Evolutionary conservation across 805 yeast species (phyloP), one percentile per base, ranked within the genome.

Genomic region (Pichia heedii): DNA sequence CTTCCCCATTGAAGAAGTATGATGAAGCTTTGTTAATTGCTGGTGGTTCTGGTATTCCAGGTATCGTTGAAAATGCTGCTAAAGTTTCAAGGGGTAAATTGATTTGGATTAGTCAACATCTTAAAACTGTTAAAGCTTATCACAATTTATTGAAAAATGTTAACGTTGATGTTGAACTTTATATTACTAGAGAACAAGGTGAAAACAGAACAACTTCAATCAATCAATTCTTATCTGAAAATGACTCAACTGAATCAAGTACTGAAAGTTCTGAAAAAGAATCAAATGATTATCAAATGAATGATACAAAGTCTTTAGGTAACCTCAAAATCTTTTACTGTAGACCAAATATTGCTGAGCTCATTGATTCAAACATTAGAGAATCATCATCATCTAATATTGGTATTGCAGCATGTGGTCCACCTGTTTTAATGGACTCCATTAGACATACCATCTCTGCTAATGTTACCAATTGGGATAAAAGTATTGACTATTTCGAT

Each of bases 11-110:
- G n/a, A 61, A 62, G 19, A 62, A 65, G 39, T 79, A 72, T 50
- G 71, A 75, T 37, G 68, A 71, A 42, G 69, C 74, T 5, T 61
- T 79, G 5, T 67, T 79, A 38, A 46, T 81, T 21, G 81, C 87
- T 6, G 88, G 86, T 36, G 90, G 90, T 19, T 72, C 74, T 39
- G 90, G 90, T 38, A 66, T 79, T 39, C 81, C 89, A 0, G 82
- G 77, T 20, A 61, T 70, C 21, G 60, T 63, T 38, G 66, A 69
- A 18, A 71, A 70, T 50, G 69, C 68, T 2, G 12, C 36, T 2
- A 37, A 42, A 4, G 43, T 54, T 68, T 56, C 58, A 18, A 45
- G 42, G 6, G 60, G 69, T 26, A 71, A 73, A 44, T 67, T 83
- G 46, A 54, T 73, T 22, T 85, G 94, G 94, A 67, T 75, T 5